These are phyloP conservation scores for Perkinsela sp. DNA, from an alignment of 208 protist genomes.

Conservation along the genomic window DNA sequence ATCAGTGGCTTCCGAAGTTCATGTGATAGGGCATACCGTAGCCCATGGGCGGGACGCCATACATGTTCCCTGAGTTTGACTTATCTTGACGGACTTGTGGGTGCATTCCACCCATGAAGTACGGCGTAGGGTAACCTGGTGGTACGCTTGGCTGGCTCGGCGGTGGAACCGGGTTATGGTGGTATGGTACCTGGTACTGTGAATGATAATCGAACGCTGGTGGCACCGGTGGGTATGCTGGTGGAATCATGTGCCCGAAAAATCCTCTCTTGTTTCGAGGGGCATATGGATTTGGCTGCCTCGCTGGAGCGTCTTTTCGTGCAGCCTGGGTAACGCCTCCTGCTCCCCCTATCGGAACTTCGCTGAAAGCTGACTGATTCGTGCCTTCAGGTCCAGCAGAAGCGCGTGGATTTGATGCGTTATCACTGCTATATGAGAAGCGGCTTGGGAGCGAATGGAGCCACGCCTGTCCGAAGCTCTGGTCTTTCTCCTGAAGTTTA, in stretches of 20 bases:
- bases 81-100: neutral
- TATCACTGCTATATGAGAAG: no score
- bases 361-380: no score
- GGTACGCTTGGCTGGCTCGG: neutral
- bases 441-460: no score
- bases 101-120: neutral
- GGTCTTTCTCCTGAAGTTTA: no score
- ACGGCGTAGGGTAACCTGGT: neutral
- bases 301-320: no score
- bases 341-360: no score
- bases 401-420: no score
- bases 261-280: neutral
- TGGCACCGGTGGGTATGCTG: neutral
- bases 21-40: neutral
- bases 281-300: neutral
- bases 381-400: no score
- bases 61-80: neutral
- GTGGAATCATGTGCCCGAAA: neutral
- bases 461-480: no score
- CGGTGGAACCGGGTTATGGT: neutral
- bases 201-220: neutral
- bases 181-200: neutral
- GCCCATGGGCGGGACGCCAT: neutral
- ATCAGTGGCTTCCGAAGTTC: neutral
- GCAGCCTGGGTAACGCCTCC: no score